A percentile compares a stretch with the other conserved stretches of the same genome.
These are phyloP conservation scores for Cylindrotheca fusiformis DNA, from an alignment of 108 stramenopile genomes.

Conservation along the genomic window DNA sequence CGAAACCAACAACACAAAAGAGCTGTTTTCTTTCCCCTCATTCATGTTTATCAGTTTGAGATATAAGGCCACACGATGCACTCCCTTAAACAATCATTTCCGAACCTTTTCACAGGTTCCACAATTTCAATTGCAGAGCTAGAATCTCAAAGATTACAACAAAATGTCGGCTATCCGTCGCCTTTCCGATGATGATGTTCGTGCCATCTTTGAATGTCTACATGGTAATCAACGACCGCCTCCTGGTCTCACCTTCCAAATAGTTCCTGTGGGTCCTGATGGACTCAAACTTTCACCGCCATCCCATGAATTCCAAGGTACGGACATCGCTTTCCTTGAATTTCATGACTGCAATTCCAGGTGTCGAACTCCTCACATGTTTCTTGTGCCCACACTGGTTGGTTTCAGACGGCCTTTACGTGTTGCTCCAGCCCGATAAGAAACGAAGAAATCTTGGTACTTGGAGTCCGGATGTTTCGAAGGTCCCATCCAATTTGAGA, in stretches of 20 bases:
- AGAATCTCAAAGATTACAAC: no score
- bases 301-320: slow-evolving; percentile 67
- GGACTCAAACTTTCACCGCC: slow-evolving; percentile 72
- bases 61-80: no score
- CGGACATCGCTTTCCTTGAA: slow-evolving; percentile 6
- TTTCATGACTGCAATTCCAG: neutral
- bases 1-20: no score
- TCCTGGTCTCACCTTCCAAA: slow-evolving; percentile 51
- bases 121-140: no score
- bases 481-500: slow-evolving; percentile 45
- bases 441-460: neutral
- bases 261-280: slow-evolving; percentile 52
- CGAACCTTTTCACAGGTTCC: no score
- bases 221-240: slow-evolving; percentile 46
- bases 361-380: neutral
- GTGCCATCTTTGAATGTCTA: slow-evolving; percentile 64
- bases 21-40: no score
- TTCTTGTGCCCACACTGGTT: slow-evolving; percentile 9
- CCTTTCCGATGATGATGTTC: slow-evolving; percentile 56
- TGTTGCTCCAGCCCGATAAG: slow-evolving; percentile 55
- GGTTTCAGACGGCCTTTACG: slow-evolving; percentile 66
- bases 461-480: neutral
- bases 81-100: no score
- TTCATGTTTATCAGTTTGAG: no score
- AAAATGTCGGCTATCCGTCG: slow-evolving; percentile 39